Evolutionary conservation across 352 stramenopile species (phyloP).

Genomic region (Globisporangium acanthophoron): DNA sequence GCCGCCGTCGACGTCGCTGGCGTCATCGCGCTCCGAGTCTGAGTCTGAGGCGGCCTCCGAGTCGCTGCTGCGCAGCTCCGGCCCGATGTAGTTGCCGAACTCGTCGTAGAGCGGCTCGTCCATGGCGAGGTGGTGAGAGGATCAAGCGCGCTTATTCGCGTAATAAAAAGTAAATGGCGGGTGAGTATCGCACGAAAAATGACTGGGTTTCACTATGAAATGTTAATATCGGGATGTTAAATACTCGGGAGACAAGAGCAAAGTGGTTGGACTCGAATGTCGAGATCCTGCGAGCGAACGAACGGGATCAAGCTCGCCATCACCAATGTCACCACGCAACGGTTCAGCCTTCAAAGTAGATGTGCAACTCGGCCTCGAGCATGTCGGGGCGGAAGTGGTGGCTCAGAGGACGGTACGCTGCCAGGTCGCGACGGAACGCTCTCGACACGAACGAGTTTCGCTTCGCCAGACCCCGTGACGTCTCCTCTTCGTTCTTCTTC

Average conservation of each 20-base stretch:
- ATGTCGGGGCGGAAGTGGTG: slow-evolving; percentile 5
- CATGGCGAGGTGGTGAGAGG: slow-evolving; percentile 35
- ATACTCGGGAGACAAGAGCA: too few species aligned
- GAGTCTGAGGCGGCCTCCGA: slow-evolving; percentile 26
- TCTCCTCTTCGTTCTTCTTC: too few species aligned
- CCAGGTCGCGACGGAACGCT: background rate
- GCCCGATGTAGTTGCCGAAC: slow-evolving; percentile 99
- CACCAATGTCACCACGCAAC: too few species aligned
- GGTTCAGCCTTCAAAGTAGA: slow-evolving; percentile 7
- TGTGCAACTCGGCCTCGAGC: slow-evolving; percentile 10
- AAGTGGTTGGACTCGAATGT: too few species aligned
- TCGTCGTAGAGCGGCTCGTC: slow-evolving; percentile 99
- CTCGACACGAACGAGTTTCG: background rate
- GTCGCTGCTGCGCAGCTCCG: slow-evolving; percentile 88
- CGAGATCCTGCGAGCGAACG: too few species aligned
- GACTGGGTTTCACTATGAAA: too few species aligned
- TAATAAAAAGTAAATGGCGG: too few species aligned
- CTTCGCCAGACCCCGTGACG: background rate
- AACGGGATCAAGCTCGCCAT: too few species aligned
- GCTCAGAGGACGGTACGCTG: slow-evolving; percentile 3
- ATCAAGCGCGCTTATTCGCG: background rate
- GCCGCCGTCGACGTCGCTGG: slow-evolving; percentile 21
- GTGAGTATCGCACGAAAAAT: too few species aligned
- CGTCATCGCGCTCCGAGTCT: slow-evolving; percentile 29
- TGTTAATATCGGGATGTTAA: too few species aligned